Evolutionary conservation across 371 early-diverging fungal genomes (phyloP).

Genomic region (Funneliformis caledonium): DNA sequence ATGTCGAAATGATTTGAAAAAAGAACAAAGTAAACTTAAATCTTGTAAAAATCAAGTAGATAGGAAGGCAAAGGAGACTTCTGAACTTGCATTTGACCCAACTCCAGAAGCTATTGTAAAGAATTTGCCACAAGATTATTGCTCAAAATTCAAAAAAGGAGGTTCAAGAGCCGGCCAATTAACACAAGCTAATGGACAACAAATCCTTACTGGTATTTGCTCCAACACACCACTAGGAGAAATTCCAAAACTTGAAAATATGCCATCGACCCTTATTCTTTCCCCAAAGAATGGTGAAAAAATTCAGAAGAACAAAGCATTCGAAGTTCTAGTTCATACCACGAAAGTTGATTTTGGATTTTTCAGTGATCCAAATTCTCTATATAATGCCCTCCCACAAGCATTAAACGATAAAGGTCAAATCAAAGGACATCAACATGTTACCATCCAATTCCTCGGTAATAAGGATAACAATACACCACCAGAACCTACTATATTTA

Average conservation of each 20-base stretch:
- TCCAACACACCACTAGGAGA: slow-evolving; percentile 9
- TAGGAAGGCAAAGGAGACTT: too few relatives aligned
- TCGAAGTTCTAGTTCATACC: background rate
- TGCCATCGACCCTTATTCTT: slow-evolving; percentile 28
- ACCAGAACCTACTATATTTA: background rate
- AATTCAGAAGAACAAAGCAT: background rate
- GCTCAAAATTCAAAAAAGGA: background rate
- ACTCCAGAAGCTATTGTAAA: background rate
- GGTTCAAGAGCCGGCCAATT: background rate
- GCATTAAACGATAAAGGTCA: background rate
- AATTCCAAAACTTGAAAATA: slow-evolving; percentile 11
- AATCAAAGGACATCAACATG: slow-evolving; percentile 13
- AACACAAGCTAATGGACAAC: background rate
- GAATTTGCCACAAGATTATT: background rate
- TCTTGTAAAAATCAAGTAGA: too few relatives aligned
- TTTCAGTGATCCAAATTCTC: slow-evolving; percentile 14
- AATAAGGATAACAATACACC: background rate
- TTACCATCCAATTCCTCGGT: slow-evolving; percentile 17
- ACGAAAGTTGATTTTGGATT: background rate
- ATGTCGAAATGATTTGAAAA: background rate
- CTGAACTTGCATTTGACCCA: background rate
- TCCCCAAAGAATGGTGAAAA: background rate
- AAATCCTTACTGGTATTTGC: background rate
- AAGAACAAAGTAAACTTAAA: too few relatives aligned
- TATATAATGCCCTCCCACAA: slow-evolving; percentile 26